Conservation (phyloP, 2,329 filamentous ascomycete genomes). For the Capronia americana region DNA sequence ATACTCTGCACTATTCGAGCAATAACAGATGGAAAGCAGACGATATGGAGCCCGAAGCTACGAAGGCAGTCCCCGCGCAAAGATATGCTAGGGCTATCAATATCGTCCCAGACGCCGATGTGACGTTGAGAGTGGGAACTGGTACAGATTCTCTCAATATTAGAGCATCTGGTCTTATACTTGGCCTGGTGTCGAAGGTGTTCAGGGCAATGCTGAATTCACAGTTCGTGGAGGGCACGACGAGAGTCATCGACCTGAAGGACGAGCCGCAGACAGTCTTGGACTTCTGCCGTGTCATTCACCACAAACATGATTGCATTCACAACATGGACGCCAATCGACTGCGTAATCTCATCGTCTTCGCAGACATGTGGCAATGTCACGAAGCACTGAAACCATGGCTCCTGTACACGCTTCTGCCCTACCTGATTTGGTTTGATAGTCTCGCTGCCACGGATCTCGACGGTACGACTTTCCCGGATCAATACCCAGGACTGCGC, state of each 20-base stretch:
- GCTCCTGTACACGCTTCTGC: background rate
- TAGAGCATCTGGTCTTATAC: constrained; percentile 1
- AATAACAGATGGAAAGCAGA: background rate
- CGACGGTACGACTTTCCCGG: background rate
- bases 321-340: background rate
- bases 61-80: background rate
- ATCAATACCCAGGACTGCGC: background rate
- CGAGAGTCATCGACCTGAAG: constrained; percentile 5
- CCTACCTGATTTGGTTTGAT: background rate
- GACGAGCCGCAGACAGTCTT: constrained; percentile 7
- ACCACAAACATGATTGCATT: background rate
- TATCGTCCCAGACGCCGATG: constrained; percentile 3
- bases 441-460: background rate
- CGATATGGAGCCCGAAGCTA: background rate
- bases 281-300: constrained; percentile 6
- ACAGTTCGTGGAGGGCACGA: constrained; percentile 5
- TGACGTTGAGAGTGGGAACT: constrained; percentile 1
- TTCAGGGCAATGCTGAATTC: constrained; percentile 17
- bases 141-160: constrained; percentile 4
- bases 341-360: background rate
- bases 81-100: constrained; percentile 1
- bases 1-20: background rate
- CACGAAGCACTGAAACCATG: constrained; percentile 5
- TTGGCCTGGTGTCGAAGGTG: constrained; percentile 8
- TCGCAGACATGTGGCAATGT: constrained; percentile 5